phyloP scores from a whole-genome alignment of 129 eudicot genomes.

The Chrysanthemum lavandulifolium region DNA sequence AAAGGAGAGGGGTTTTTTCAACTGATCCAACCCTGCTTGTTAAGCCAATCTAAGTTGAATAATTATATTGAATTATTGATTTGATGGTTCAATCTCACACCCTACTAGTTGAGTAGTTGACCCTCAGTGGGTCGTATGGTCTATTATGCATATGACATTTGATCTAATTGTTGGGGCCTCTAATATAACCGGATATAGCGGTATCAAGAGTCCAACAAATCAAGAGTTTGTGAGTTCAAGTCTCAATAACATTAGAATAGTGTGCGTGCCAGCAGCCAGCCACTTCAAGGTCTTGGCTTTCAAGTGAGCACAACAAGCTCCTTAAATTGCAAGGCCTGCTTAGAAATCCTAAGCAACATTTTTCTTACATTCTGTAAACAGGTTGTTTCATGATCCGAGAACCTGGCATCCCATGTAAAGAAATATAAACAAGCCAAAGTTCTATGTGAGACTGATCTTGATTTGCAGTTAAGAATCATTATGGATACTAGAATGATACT shows the following conservation, averaged over 20 bases:
- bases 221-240: no score
- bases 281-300: not conserved
- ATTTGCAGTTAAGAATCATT: not conserved
- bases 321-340: not conserved
- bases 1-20: no score
- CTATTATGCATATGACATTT: not conserved
- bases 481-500: no score
- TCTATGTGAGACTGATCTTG: not conserved
- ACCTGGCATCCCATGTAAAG: not conserved
- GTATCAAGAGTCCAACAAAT: no score
- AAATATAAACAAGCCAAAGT: not conserved
- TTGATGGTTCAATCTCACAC: not conserved
- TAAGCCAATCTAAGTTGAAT: not conserved
- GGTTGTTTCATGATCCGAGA: not conserved
- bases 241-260: no score
- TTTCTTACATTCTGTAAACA: not conserved
- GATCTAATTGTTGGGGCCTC: not conserved
- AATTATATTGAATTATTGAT: not conserved
- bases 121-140: not conserved
- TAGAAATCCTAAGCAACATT: not conserved
- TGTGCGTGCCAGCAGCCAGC: no score
- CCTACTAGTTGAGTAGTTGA: not conserved
- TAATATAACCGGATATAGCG: no score
- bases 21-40: no score
- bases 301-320: not conserved